Evolutionary conservation across 129 eudicot genomes (phyloP), one percentile per base, ranked within the genome.

Genomic region (Rutidosis leptorrhynchoides): DNA sequence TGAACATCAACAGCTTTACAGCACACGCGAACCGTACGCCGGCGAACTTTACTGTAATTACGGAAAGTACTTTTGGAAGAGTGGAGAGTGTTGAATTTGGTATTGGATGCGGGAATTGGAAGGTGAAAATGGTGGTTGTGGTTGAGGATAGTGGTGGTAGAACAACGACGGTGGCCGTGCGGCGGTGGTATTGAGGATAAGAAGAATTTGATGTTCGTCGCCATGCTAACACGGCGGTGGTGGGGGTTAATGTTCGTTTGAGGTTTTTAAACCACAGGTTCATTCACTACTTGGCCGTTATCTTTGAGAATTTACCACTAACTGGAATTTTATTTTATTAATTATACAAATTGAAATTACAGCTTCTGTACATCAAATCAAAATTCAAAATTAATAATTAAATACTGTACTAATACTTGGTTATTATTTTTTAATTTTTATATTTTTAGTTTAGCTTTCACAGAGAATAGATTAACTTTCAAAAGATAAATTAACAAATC

Each of bases 1-100:
- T 75, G 83, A 24, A 85, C 61, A 62, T 70, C 78, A 12, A 74
- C 57, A 51, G 85, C 79, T 54, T 68, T 81, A 73, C 86, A 64
- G 57, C n/a, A 70, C 63, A 82, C 73, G 2, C 78, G 74, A 64
- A 33, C 63, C 65, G 63, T 72, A 51, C 77, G 72, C 58, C 69
- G 61, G 46, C 58, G 74, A 54, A 17, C 28, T 42, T 21, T 62
- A 62, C 12, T 53, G 59, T 61, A 17, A 24, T 26, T 16, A 54
- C 62, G 48, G 24, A 33, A 46, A 51, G 12, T 62, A 17, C 37
- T 35, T 1, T n/a, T 29, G 19, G 67, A 64, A 58, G 69, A 32
- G 25, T 66, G 74, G 48, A 7, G 65, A 65, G 46, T 75, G 19
- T 53, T 51, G 27, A 26, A 35, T 61, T 64, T 75, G 60, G 48